Percentiles rank a stretch among this genome's conserved stretches.
phyloP scores from a whole-genome alignment of 208 protist species.

The Leptomonas seymouri region DNA sequence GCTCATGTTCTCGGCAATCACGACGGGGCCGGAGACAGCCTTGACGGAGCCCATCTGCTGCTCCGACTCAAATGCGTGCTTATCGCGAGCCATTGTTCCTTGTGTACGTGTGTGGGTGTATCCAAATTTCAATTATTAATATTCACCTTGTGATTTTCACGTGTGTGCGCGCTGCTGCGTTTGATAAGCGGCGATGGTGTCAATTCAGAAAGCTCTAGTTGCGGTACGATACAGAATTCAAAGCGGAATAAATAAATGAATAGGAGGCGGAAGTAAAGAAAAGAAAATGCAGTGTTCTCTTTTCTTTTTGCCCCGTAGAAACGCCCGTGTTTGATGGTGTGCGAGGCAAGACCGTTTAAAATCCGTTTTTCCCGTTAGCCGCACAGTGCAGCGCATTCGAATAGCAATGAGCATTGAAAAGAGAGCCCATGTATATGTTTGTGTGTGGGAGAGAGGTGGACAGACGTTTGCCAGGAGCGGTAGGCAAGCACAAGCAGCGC shows the following conservation, averaged over 20 bases:
- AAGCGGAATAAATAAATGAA: neutral
- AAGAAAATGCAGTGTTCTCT: slow-evolving; percentile 12
- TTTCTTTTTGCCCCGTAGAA: neutral
- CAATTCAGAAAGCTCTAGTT: no score
- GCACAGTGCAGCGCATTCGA: no score
- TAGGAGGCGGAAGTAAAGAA: neutral
- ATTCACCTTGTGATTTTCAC: no score
- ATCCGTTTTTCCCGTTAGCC: no score
- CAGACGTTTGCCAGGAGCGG: no score
- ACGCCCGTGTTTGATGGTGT: no score
- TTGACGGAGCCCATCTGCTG: slow-evolving; percentile 85
- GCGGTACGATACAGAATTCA: neutral
- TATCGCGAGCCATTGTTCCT: slow-evolving; percentile 55
- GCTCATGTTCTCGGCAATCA: slow-evolving; percentile 99
- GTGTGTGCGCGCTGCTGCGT: neutral
- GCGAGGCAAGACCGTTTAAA: no score
- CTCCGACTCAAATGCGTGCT: slow-evolving; percentile 80
- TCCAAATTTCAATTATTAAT: no score
- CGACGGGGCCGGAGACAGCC: slow-evolving; percentile 97
- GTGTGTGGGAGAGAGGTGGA: no score
- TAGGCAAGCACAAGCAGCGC: no score
- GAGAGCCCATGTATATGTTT: no score
- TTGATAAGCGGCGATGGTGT: neutral
- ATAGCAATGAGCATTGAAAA: no score
- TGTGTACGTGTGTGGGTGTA: neutral